Base-by-base conservation (phyloP, 306 rosid species). In the Fagus crenata region DNA sequence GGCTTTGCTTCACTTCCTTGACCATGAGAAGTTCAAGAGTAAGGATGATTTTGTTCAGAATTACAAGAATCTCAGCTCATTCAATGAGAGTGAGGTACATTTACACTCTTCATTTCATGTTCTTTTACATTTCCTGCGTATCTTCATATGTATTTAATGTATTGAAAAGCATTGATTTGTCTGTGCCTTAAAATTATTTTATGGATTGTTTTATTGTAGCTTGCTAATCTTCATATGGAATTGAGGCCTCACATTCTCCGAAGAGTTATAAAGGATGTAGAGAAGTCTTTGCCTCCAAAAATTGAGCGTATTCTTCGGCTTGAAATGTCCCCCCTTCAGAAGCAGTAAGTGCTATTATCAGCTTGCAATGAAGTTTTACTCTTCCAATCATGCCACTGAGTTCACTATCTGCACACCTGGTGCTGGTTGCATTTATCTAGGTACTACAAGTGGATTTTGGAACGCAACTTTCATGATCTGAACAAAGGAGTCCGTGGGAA, bases 401-500 rank as follows among this genome's bases (percentile, higher is more conserved):
- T 84, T 81, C 73, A 81, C 73, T 37, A 72, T 82, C 41, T 67
- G 49, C 54, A 51, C 80, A 13, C 35, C 41, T 74, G 69, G 61
- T 74, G 43, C 54, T 79, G 61, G 67, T 81, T 83, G 32, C 56
- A 15, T 80, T 71, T 67, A 17, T 82, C 54, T 83, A 96, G 99
- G 93, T 96, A 96, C 86, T 96, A 96, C 80, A 96, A 96, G 84
- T 96, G 99, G 99, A 96, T 96, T 83, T 92, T 96, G 93, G 99
- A 96, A 79, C 99, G 99, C 67, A 96, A 96, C 89, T 96, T 96
- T 75, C 97, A 89, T 76, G 96, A 96, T 75, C 86, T 96, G 84
- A 96, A 96, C 93, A 96, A 93, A 89, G 99, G 99, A 81, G 99
- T 96, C 84, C 99, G 99, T 69, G 99, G 99, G 81, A 96, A 96